phyloP scores from a whole-genome alignment of 1,139 yeast genomes.

The Nakaseomyces delphensis region DNA sequence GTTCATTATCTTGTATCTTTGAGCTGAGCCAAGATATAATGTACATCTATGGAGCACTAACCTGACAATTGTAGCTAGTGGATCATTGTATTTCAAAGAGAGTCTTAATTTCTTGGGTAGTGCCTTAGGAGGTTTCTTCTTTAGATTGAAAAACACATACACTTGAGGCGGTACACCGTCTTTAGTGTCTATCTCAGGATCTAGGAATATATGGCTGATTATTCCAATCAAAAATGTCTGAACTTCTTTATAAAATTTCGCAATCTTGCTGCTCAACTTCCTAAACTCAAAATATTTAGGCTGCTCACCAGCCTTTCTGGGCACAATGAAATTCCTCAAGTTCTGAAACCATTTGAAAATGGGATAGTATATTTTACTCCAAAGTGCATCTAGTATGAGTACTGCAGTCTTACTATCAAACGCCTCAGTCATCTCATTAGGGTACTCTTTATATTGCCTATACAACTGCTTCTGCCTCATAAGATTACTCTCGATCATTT shows the following conservation, averaged over 20 bases:
- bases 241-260: slow-evolving; percentile 41
- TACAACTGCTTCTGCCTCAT: slow-evolving; percentile 2
- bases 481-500: slow-evolving; percentile 3
- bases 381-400: slow-evolving; percentile 39
- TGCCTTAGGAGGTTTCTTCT: slow-evolving; percentile 15
- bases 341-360: slow-evolving; percentile 43
- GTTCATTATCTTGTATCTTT: slow-evolving; percentile 46
- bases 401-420: slow-evolving; percentile 16
- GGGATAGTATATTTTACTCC: slow-evolving; percentile 60
- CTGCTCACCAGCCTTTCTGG: slow-evolving; percentile 21
- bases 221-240: slow-evolving; percentile 35
- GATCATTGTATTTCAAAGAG: slow-evolving; percentile 20
- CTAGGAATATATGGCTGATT: slow-evolving; percentile 4
- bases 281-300: slow-evolving; percentile 44
- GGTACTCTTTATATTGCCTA: slow-evolving; percentile 4
- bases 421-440: slow-evolving; percentile 2
- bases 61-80: slow-evolving; percentile 36
- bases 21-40: slow-evolving; percentile 49
- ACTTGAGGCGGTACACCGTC: slow-evolving; percentile 6
- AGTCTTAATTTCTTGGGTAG: slow-evolving; percentile 14
- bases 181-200: slow-evolving; percentile 2
- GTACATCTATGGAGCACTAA: slow-evolving; percentile 47
- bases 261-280: slow-evolving; percentile 44
- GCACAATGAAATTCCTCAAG: slow-evolving; percentile 22
- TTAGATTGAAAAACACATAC: slow-evolving; percentile 7